These are phyloP conservation scores for Solanum sejunctum DNA, from an alignment of 257 asterid species.

Conservation along the genomic window DNA sequence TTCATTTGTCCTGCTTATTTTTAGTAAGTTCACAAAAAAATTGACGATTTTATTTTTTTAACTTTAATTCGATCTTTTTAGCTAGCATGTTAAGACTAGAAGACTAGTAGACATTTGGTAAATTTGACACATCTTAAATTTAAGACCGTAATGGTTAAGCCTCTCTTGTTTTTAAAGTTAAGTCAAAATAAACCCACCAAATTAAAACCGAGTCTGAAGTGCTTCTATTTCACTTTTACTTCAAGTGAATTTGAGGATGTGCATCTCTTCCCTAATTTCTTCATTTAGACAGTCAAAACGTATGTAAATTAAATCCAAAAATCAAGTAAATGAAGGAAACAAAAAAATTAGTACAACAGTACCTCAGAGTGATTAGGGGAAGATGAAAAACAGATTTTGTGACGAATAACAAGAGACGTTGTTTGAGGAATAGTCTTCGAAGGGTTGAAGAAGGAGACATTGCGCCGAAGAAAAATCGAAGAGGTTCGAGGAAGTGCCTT, in stretches of 20 bases:
- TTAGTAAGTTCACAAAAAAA: no score
- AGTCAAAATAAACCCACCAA: no score
- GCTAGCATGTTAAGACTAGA: no score
- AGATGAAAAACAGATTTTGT: conserved; percentile 44
- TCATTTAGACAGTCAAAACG: not conserved
- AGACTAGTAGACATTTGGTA: not conserved
- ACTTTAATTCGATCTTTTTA: no score
- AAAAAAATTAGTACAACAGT: not conserved
- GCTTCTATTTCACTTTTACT: not conserved
- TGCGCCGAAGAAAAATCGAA: conserved; percentile 5
- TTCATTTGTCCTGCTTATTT: no score
- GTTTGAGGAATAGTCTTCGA: conserved; percentile 25
- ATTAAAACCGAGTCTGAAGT: not conserved
- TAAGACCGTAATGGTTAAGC: no score
- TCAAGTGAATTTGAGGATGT: not conserved
- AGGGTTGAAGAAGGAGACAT: conserved; percentile 10
- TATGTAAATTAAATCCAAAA: not conserved
- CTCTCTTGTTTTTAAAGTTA: no score
- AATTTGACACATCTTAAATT: no score
- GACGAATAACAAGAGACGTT: conserved; percentile 15
- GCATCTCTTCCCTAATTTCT: not conserved
- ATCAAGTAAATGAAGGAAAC: not conserved
- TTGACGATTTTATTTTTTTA: no score
- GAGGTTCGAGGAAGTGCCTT: conserved; percentile 28
- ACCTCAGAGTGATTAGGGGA: conserved; percentile 45